Percentiles rank a stretch among this genome's conserved stretches.
These are phyloP conservation scores for Talaromyces sp. DNA, from an alignment of 2,329 filamentous ascomycete species.

Conservation along the genomic window DNA sequence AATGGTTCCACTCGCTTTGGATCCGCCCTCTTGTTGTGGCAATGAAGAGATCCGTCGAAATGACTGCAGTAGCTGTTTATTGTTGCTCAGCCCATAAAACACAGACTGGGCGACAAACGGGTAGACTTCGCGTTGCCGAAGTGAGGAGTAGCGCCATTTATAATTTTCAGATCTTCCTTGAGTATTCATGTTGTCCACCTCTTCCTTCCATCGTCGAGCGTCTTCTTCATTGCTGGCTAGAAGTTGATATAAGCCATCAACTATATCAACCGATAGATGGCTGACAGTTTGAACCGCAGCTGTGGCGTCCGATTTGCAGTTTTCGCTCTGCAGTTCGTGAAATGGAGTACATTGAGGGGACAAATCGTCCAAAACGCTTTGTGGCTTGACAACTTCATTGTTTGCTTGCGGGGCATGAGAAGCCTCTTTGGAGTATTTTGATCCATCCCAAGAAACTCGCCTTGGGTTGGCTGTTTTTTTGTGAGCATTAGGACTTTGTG, in stretches of 20 bases:
- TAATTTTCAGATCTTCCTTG: slow-evolving; percentile 31
- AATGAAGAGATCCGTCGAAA: slow-evolving; percentile 23
- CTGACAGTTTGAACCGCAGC: slow-evolving; percentile 27
- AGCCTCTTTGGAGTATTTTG: slow-evolving; percentile 27
- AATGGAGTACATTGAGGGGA: slow-evolving; percentile 12
- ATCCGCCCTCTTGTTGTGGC: slow-evolving; percentile 4
- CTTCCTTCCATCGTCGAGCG: slow-evolving; percentile 31
- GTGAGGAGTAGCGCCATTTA: slow-evolving; percentile 34
- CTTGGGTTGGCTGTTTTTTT: slow-evolving; percentile 24
- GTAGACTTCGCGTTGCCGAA: slow-evolving; percentile 30
- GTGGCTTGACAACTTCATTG: slow-evolving; percentile 6
- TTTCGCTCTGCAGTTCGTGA: slow-evolving; percentile 1
- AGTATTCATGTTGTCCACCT: slow-evolving; percentile 31
- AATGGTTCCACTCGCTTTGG: slow-evolving; percentile 13
- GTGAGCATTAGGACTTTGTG: slow-evolving; percentile 11
- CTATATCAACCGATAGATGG: slow-evolving; percentile 32
- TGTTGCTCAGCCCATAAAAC: slow-evolving; percentile 38
- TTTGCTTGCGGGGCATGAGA: slow-evolving; percentile 13
- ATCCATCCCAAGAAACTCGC: slow-evolving; percentile 35
- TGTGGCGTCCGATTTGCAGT: slow-evolving; percentile 9
- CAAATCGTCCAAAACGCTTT: slow-evolving; percentile 9
- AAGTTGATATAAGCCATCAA: slow-evolving; percentile 30
- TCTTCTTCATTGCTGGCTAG: slow-evolving; percentile 32
- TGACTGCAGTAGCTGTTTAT: slow-evolving; percentile 35
- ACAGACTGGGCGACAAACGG: slow-evolving; percentile 41